A percentile compares a stretch with the other conserved stretches of the same genome.
phyloP scores from a whole-genome alignment of 768 basidiomycete genomes.

The Russula emetica region DNA sequence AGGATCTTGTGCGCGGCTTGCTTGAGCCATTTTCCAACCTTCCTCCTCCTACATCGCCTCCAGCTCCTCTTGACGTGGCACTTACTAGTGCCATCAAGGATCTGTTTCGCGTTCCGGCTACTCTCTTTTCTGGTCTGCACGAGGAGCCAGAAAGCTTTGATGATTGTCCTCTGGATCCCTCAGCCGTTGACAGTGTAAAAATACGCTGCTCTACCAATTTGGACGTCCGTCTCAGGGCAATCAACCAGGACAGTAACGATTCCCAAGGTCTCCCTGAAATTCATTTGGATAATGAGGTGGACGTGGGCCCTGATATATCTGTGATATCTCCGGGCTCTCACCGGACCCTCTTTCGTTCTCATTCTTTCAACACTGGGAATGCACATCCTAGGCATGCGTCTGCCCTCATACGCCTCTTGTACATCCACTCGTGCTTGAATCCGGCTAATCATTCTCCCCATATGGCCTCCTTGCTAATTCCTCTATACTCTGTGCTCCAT shows the following conservation, averaged over 20 bases:
- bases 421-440: slow-evolving; percentile 66
- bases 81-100: slow-evolving; percentile 27
- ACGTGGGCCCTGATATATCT: slow-evolving; percentile 33
- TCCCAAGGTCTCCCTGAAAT: slow-evolving; percentile 40
- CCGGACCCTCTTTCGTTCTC: slow-evolving; percentile 47
- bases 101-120: slow-evolving; percentile 25
- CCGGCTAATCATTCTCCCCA: slow-evolving; percentile 66
- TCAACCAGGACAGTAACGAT: slow-evolving; percentile 36
- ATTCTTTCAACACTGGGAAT: slow-evolving; percentile 41
- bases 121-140: slow-evolving; percentile 25
- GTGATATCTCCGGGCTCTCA: slow-evolving; percentile 39
- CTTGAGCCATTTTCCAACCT: slow-evolving; percentile 50
- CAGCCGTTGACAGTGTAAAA: slow-evolving; percentile 16
- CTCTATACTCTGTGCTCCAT: slow-evolving; percentile 57
- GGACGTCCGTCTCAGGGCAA: slow-evolving; percentile 48
- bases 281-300: slow-evolving; percentile 31
- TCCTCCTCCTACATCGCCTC: slow-evolving; percentile 26
- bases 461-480: slow-evolving; percentile 64
- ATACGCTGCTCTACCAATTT: slow-evolving; percentile 45
- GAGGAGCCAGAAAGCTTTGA: slow-evolving; percentile 22
- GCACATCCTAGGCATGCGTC: slow-evolving; percentile 59
- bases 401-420: slow-evolving; percentile 64
- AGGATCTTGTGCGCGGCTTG: slow-evolving; percentile 69
- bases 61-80: slow-evolving; percentile 21
- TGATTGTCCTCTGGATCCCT: slow-evolving; percentile 22